Base-by-base conservation (phyloP, 495 filamentous ascomycete genomes). In the Penicillium cataractarum region DNA sequence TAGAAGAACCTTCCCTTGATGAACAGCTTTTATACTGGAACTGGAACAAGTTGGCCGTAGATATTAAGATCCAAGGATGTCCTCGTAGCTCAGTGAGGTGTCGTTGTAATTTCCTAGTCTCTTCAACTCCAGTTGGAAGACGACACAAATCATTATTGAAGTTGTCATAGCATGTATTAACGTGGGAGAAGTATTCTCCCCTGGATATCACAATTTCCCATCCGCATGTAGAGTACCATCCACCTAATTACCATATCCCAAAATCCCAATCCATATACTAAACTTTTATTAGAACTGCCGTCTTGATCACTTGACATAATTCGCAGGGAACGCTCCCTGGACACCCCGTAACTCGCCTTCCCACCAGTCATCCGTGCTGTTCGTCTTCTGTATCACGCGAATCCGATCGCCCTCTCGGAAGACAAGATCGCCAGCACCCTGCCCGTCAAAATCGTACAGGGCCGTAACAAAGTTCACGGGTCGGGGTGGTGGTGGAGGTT, bases 341-440 rank as follows among this genome's bases (percentile, higher is more conserved):
- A 77, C 71, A 3, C 94, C 95, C 52, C 82, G 76, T 31, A 97
- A 56, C 75, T 97, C 93, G 19, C 94, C 94, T 58, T 92, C 87
- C 94, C 94, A 98, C 94, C 94, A 98, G 69, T 97, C 94, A 74
- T 97, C 91, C 31, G 86, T 89, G 57, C 90, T 95, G 21, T 85
- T 85, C 2, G 94, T 97, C 80, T 89, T 91, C 79, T 90, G 90
- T 21, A 95, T 71, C 3, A 98, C 88, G 56, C 83, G 86, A 65
- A 98, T 97, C 64, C 84, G 83, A 64, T 97, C 94, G 0, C 93
- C 93, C 74, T 96, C 90, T 10, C 78, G 80, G 74, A 98, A 97
- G 12, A 82, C 83, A 51, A 98, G 73, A 76, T 98, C 94, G 0
- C 90, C 92, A 1, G 73, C 71, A 17, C 82, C 84, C 67, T 93